A percentile compares a stretch with the other conserved stretches of the same genome.
These are phyloP conservation scores for Copromyces sp. DNA, from an alignment of 495 filamentous ascomycete species.

Conservation along the genomic window DNA sequence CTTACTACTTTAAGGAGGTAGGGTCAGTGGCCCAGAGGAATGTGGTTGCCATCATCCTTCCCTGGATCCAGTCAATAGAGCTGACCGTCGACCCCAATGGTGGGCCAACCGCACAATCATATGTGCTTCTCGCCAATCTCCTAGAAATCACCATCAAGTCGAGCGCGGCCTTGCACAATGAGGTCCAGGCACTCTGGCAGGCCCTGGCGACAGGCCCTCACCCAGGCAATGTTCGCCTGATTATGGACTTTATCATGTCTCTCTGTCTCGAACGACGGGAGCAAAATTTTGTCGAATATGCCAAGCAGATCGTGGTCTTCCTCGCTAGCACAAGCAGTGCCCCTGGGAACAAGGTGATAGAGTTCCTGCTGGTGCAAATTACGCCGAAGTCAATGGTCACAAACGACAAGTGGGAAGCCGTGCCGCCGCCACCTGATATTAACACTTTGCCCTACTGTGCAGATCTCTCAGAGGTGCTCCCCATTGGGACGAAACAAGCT, in stretches of 20 bases:
- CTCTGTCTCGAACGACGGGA: slow-evolving; percentile 87
- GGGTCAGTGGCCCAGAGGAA: slow-evolving; percentile 75
- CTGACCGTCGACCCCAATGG: slow-evolving; percentile 91
- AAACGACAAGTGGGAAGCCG: slow-evolving; percentile 64
- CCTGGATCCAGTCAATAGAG: slow-evolving; percentile 93
- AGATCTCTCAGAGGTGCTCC: slow-evolving; percentile 67
- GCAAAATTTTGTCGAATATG: slow-evolving; percentile 94
- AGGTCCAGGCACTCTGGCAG: slow-evolving; percentile 96
- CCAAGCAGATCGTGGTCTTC: slow-evolving; percentile 96
- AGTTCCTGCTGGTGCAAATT: slow-evolving; percentile 84
- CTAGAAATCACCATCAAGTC: slow-evolving; percentile 94
- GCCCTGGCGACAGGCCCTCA: slow-evolving; percentile 88
- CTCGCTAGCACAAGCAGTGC: slow-evolving; percentile 77
- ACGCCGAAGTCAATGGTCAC: slow-evolving; percentile 82
- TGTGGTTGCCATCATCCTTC: slow-evolving; percentile 86
- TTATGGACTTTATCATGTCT: slow-evolving; percentile 90
- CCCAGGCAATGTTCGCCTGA: slow-evolving; percentile 87
- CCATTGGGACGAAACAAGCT: slow-evolving; percentile 80
- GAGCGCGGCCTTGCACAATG: slow-evolving; percentile 79
- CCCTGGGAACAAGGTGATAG: slow-evolving; percentile 76
- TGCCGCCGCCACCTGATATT: slow-evolving; percentile 63
- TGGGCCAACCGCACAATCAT: slow-evolving; percentile 78
- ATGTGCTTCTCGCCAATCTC: slow-evolving; percentile 91
- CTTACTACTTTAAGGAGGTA: slow-evolving; percentile 77
- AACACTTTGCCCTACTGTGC: slow-evolving; percentile 76